Evolutionary conservation across 441 rosid genomes (phyloP), one percentile per base, ranked within the genome.

Genomic region (Syzygium syzygioides): DNA sequence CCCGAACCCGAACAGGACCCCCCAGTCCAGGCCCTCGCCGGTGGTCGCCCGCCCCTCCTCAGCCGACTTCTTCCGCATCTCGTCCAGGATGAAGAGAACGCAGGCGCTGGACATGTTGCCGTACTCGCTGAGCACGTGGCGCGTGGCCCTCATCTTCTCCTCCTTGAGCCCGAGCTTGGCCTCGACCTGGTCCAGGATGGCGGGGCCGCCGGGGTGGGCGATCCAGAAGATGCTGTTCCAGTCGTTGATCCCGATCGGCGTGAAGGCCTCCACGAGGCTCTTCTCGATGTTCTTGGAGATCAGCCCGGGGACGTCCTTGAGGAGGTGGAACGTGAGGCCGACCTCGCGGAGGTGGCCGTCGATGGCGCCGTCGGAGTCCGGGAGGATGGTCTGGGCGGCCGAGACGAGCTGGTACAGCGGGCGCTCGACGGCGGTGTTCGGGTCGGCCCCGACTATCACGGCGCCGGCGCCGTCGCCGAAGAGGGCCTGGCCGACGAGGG

Each of bases 151-250:
- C 88, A 93, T 71, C 86, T 94, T 94, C 90, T 93, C 93, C 52
- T 91, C 91, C 60, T 93, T 92, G n/a, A 94, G 91, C 13, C 90
- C 89, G 0, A 94, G 90, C 88, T 94, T 93, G 3, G 71, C 86
- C 88, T 94, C 95, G 2, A 93, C 94, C 86, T 92, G 93, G 64
- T 94, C 94, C 8, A 94, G 92, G 90, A 93, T 94, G 32, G 94
- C 94, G 3, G 93, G 93, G 3, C 95, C 95, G 9, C 95, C 94
- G 0, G 95, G 95, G 87, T 93, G 94, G 4, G 94, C 94, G 55
- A 94, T 92, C 95, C 95, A 94, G 90, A 94, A 94, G 55, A 93
- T 80, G n/a, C 94, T 93, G 88, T 94, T 94, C 94, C 94, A 94
- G 86, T 94, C 95, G 14, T 57, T 91, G 32, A 94, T 94, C 14